These are phyloP conservation scores for Aspergillus fijiensis DNA, from an alignment of 2,329 filamentous ascomycete genomes.

Conservation along the genomic window DNA sequence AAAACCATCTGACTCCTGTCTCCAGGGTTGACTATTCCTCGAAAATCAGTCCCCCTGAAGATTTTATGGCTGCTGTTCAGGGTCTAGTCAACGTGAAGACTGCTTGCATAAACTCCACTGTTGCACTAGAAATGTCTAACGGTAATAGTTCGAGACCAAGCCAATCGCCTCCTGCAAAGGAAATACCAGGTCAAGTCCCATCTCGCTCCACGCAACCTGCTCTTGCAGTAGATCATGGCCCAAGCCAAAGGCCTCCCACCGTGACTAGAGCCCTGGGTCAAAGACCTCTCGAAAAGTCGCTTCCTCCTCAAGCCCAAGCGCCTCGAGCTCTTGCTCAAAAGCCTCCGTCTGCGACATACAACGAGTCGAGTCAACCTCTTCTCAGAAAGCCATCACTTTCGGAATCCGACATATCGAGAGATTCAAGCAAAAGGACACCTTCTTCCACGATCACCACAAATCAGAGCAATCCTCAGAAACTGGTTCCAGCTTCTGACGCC, in stretches of 20 bases:
- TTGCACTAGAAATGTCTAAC: background rate
- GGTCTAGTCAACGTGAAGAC: background rate
- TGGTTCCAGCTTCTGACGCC: no score
- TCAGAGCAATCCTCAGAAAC: background rate
- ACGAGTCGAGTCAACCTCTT: background rate
- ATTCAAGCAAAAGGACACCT: background rate
- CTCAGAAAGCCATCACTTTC: background rate
- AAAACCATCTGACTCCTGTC: background rate
- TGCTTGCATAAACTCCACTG: background rate
- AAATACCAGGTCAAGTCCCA: background rate
- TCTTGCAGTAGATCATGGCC: background rate
- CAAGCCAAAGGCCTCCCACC: background rate
- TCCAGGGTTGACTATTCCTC: background rate
- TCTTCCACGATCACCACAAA: background rate
- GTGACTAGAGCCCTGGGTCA: background rate
- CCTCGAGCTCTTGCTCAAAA: constrained; percentile 1
- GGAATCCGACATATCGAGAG: background rate
- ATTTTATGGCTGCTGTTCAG: background rate
- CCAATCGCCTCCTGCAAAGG: background rate
- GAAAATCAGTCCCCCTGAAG: background rate
- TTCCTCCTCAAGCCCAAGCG: background rate
- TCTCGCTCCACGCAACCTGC: background rate
- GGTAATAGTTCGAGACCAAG: background rate
- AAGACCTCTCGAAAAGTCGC: background rate
- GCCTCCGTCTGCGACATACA: constrained; percentile 13